Conservation (phyloP, 352 stramenopile species). For the Phytopythium montanum region DNA sequence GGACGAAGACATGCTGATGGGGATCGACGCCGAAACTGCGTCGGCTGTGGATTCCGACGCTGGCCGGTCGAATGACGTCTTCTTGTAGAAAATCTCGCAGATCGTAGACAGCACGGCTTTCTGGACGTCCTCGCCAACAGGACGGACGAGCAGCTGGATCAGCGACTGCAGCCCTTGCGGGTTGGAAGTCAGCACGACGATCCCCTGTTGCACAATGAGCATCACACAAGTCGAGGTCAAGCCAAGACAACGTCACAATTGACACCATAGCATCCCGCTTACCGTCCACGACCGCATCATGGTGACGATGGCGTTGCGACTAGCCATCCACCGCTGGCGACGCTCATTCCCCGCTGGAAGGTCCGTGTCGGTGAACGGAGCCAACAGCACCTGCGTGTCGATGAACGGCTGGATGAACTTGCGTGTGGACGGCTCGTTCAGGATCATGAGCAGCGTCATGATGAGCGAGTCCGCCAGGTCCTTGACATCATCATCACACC, state of each 20-base stretch:
- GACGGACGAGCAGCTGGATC: slow-evolving; percentile 83
- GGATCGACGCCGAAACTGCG: slow-evolving; percentile 31
- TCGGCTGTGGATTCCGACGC: slow-evolving; percentile 30
- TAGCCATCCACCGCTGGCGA: slow-evolving; percentile 87
- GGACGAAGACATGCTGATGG: slow-evolving; percentile 64
- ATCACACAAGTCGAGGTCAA: slow-evolving; percentile 1
- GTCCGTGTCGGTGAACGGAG: slow-evolving; percentile 88
- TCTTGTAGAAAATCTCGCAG: slow-evolving; percentile 89
- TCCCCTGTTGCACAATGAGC: slow-evolving; percentile 29
- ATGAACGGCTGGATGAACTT: slow-evolving; percentile 87
- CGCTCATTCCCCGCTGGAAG: slow-evolving; percentile 77
- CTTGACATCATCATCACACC: slow-evolving; percentile 8
- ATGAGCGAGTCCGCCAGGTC: slow-evolving; percentile 83
- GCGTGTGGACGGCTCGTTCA: slow-evolving; percentile 83
- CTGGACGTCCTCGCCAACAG: slow-evolving; percentile 86
- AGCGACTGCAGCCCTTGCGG: slow-evolving; percentile 84
- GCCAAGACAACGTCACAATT: neutral
- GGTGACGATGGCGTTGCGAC: slow-evolving; percentile 85
- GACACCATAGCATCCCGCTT: neutral
- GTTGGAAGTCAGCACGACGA: slow-evolving; percentile 85
- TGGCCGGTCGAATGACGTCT: slow-evolving; percentile 75
- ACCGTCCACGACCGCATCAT: slow-evolving; percentile 91
- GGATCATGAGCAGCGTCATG: slow-evolving; percentile 80
- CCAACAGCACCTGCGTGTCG: slow-evolving; percentile 81
- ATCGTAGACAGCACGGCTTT: slow-evolving; percentile 86